These are phyloP conservation scores for Apiospora malaysiana DNA, from an alignment of 2,329 filamentous ascomycete genomes.

Conservation along the genomic window DNA sequence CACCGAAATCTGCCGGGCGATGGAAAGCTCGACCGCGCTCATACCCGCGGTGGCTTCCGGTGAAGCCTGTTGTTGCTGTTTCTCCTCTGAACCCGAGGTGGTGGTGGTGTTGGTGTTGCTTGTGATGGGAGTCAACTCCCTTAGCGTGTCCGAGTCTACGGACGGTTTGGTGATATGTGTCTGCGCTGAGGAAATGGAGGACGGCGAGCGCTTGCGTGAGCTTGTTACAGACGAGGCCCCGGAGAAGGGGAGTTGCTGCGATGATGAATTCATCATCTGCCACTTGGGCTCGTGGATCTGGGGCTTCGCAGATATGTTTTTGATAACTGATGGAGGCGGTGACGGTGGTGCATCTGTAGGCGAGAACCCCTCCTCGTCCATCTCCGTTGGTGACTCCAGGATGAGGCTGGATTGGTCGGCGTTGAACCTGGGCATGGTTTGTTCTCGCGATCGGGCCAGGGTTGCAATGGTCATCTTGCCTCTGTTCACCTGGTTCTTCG, in stretches of 20 bases:
- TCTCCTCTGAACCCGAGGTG: neutral
- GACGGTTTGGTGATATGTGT: conserved; percentile 43
- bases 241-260: conserved; percentile 40
- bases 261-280: conserved; percentile 52
- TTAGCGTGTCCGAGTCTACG: conserved; percentile 40
- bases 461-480: conserved; percentile 34
- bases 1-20: conserved; percentile 71
- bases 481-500: conserved; percentile 29
- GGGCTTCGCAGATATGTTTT: conserved; percentile 42
- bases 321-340: conserved; percentile 25
- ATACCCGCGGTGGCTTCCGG: conserved; percentile 33
- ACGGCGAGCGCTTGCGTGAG: conserved; percentile 40
- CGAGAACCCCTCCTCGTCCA: conserved; percentile 27
- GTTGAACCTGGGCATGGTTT: conserved; percentile 35
- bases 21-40: conserved; percentile 68
- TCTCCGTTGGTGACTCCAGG: conserved; percentile 48
- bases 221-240: conserved; percentile 35
- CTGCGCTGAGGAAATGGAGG: conserved; percentile 41
- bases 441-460: conserved; percentile 30
- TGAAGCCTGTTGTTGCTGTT: neutral
- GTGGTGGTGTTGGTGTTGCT: conserved; percentile 36
- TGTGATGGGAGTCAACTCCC: conserved; percentile 29
- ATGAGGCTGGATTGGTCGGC: conserved; percentile 44
- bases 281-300: conserved; percentile 50
- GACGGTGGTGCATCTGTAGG: neutral